Conservation (phyloP, 2,329 filamentous ascomycete genomes). For the Xylaria sp. region DNA sequence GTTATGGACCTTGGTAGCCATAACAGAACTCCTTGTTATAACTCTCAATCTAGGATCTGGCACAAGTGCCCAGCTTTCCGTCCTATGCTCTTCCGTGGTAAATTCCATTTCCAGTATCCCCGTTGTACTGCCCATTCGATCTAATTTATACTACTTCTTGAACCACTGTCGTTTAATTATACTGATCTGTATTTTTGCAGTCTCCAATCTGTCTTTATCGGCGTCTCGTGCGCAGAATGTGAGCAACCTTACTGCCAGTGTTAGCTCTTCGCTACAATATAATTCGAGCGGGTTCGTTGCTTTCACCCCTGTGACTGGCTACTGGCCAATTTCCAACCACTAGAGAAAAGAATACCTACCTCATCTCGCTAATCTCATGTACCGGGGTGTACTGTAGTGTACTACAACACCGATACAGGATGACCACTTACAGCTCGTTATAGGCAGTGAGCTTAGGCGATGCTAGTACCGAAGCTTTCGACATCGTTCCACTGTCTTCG, state of each 20-base stretch:
- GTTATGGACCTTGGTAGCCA: too few relatives aligned
- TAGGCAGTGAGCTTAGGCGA: conserved; percentile 13
- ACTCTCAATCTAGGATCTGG: neutral
- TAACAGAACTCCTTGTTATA: too few relatives aligned
- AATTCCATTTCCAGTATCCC: conserved; percentile 2
- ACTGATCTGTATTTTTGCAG: conserved; percentile 2
- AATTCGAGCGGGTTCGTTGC: conserved; percentile 11
- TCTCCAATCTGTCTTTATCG: conserved; percentile 1
- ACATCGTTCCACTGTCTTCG: conserved; percentile 6
- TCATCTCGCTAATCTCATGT: conserved; percentile 17
- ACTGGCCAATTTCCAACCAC: conserved; percentile 5
- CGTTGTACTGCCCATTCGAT: too few relatives aligned
- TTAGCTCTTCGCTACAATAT: conserved; percentile 25
- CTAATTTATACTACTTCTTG: neutral
- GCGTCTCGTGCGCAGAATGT: neutral
- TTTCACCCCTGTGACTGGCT: conserved; percentile 2
- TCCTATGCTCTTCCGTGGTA: conserved; percentile 15
- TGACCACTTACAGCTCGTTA: conserved; percentile 21
- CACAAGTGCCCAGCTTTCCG: conserved; percentile 14
- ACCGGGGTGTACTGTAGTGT: neutral
- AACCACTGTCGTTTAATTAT: conserved; percentile 16
- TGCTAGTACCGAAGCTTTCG: conserved; percentile 6
- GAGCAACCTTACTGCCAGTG: conserved; percentile 13
- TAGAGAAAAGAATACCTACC: neutral
- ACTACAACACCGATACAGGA: neutral